Evolutionary conservation across 495 filamentous ascomycete genomes (phyloP).

Genomic region (Hamigera avellanea): DNA sequence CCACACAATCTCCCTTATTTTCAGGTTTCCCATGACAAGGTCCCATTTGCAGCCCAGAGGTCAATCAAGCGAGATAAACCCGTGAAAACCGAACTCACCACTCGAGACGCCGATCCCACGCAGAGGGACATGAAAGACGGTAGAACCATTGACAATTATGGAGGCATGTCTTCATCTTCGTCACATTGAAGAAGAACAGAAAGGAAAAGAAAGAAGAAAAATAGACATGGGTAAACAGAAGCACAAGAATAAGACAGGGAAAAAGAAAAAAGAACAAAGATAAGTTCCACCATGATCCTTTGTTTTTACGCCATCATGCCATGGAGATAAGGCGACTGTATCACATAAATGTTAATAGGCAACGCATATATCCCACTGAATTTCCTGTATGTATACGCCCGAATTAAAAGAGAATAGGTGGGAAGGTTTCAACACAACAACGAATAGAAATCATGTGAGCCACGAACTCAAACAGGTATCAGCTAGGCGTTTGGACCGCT

Average conservation of each 20-base stretch:
- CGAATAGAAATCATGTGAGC: constrained; percentile 26
- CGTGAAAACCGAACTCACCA: constrained; percentile 14
- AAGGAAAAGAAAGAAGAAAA: constrained; percentile 7
- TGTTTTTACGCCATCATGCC: constrained; percentile 28
- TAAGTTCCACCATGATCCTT: neutral
- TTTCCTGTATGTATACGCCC: constrained; percentile 35
- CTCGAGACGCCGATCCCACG: constrained; percentile 19
- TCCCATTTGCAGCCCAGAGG: neutral
- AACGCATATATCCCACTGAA: constrained; percentile 21
- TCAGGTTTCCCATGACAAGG: constrained; percentile 13
- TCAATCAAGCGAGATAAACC: constrained; percentile 3
- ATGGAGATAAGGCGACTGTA: constrained; percentile 13
- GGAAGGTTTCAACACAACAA: constrained; percentile 14
- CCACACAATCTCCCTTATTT: constrained; percentile 10
- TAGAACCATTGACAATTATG: constrained; percentile 16
- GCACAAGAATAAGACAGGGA: constrained; percentile 9
- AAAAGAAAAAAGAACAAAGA: constrained; percentile 10
- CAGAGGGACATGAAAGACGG: constrained; percentile 13
- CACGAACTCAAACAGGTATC: constrained; percentile 10
- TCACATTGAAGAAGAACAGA: constrained; percentile 10
- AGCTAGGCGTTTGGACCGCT: constrained; percentile 16
- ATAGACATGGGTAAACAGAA: constrained; percentile 9
- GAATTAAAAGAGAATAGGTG: constrained; percentile 23
- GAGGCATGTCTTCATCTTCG: constrained; percentile 14
- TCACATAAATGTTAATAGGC: constrained; percentile 9